A percentile compares a stretch with the other conserved stretches of the same genome.
Conservation (phyloP, 345 rosid species). For the Brassica nigra region DNA sequence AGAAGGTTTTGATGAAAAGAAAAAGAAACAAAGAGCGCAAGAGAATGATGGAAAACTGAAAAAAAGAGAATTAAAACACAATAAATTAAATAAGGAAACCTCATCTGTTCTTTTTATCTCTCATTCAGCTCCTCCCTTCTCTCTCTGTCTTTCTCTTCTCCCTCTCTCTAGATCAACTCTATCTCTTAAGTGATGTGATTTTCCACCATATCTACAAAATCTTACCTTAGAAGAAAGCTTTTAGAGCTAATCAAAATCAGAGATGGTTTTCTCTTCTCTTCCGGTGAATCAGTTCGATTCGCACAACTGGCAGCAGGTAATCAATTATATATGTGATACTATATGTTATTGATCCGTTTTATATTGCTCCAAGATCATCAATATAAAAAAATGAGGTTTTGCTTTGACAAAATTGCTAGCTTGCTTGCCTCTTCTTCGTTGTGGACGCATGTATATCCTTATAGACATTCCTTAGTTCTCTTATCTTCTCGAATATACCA, state of each 20-base stretch:
- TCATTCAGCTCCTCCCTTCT: conserved; percentile 30
- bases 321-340: neutral
- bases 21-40: conserved; percentile 30
- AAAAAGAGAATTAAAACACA: conserved; percentile 2
- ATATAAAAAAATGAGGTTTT: neutral
- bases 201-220: conserved; percentile 30
- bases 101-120: conserved; percentile 37
- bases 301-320: conserved; percentile 43
- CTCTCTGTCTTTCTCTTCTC: conserved; percentile 6
- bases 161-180: conserved; percentile 27
- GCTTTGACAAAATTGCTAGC: conserved; percentile 14
- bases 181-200: conserved; percentile 34
- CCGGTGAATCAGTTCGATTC: conserved; percentile 38
- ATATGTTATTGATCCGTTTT: conserved; percentile 20
- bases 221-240: conserved; percentile 11
- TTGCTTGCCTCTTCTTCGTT: neutral
- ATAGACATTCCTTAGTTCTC: conserved; percentile 22
- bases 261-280: conserved; percentile 43
- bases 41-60: conserved; percentile 29
- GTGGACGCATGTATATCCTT: conserved; percentile 18
- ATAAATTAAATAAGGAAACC: conserved; percentile 29
- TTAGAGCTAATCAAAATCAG: neutral
- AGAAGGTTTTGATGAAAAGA: conserved; percentile 24
- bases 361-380: conserved; percentile 12
- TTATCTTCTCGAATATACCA: conserved; percentile 33